A percentile compares a stretch with the other conserved stretches of the same genome.
phyloP scores from a whole-genome alignment of 1,139 yeast genomes.

The Pichia sp. region DNA sequence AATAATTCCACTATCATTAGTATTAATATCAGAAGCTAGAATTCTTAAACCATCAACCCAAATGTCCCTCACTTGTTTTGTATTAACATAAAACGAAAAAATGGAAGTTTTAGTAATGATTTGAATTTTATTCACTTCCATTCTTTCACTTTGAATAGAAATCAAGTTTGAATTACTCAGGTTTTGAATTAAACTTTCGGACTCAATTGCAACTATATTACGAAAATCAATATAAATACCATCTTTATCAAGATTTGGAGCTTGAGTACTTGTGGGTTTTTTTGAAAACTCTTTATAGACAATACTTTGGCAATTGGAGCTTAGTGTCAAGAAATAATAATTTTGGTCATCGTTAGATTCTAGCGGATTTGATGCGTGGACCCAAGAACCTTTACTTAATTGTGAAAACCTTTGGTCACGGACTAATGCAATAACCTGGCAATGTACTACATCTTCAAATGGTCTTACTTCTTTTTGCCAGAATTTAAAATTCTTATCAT shows the following conservation, averaged over 20 bases:
- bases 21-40: conserved; percentile 28
- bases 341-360: conserved; percentile 31
- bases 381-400: conserved; percentile 78
- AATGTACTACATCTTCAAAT: conserved; percentile 46
- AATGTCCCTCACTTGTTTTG: conserved; percentile 60
- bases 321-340: conserved; percentile 52
- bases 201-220: conserved; percentile 37
- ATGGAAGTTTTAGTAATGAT: conserved; percentile 29
- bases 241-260: conserved; percentile 53
- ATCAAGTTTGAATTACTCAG: conserved; percentile 18
- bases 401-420: conserved; percentile 69
- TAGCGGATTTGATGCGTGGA: conserved; percentile 59
- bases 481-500: conserved; percentile 28
- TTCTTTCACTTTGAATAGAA: conserved; percentile 21
- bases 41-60: conserved; percentile 80
- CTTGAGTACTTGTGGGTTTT: conserved; percentile 27
- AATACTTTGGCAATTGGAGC: conserved; percentile 63
- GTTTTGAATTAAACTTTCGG: conserved; percentile 27
- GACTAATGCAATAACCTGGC: conserved; percentile 69
- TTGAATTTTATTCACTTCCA: conserved; percentile 27
- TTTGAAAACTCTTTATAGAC: conserved; percentile 54
- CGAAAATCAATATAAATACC: conserved; percentile 33
- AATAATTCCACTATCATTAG: neutral
- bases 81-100: conserved; percentile 62
- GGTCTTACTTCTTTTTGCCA: conserved; percentile 34